Percentiles rank a stretch among this genome's conserved stretches.
These are phyloP conservation scores for Leccinellum luteum DNA, from an alignment of 768 basidiomycete species.

Conservation along the genomic window DNA sequence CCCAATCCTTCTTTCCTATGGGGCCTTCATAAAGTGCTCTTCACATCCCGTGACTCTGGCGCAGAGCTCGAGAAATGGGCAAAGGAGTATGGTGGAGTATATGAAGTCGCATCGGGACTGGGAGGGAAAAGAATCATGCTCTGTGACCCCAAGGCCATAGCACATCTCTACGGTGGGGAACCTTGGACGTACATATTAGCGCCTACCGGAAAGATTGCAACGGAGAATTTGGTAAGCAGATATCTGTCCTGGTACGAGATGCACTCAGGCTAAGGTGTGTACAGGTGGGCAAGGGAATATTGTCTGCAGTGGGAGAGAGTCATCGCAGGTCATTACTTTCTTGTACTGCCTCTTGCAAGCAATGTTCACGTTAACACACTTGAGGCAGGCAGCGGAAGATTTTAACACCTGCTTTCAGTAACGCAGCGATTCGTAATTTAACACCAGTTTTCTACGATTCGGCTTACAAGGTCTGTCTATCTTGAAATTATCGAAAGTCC, in stretches of 20 bases:
- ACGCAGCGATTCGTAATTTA: slow-evolving; percentile 37
- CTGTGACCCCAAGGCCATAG: slow-evolving; percentile 48
- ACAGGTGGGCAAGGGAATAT: slow-evolving; percentile 36
- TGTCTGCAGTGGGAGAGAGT: slow-evolving; percentile 41
- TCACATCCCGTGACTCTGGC: slow-evolving; percentile 25
- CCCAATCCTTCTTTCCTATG: slow-evolving; percentile 16
- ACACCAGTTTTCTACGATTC: slow-evolving; percentile 40
- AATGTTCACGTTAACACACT: slow-evolving; percentile 11
- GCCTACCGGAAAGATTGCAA: slow-evolving; percentile 16
- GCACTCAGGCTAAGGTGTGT: not conserved
- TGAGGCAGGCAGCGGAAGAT: slow-evolving; percentile 34
- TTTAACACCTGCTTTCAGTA: slow-evolving; percentile 41
- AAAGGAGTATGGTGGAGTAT: slow-evolving; percentile 46
- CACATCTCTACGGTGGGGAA: slow-evolving; percentile 50
- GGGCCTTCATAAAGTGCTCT: slow-evolving; percentile 6
- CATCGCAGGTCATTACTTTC: slow-evolving; percentile 36
- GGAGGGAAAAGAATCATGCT: slow-evolving; percentile 37
- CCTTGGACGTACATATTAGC: slow-evolving; percentile 36
- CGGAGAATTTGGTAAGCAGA: slow-evolving; percentile 26
- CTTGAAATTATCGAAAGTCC: not conserved
- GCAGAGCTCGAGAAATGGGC: slow-evolving; percentile 46
- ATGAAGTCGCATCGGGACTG: slow-evolving; percentile 36
- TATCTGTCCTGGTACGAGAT: not conserved
- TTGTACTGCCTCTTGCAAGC: slow-evolving; percentile 15
- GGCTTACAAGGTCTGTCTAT: slow-evolving; percentile 38